Evolutionary conservation across 1,139 yeast species (phyloP).

Genomic region (Yamadazyma aaseri): DNA sequence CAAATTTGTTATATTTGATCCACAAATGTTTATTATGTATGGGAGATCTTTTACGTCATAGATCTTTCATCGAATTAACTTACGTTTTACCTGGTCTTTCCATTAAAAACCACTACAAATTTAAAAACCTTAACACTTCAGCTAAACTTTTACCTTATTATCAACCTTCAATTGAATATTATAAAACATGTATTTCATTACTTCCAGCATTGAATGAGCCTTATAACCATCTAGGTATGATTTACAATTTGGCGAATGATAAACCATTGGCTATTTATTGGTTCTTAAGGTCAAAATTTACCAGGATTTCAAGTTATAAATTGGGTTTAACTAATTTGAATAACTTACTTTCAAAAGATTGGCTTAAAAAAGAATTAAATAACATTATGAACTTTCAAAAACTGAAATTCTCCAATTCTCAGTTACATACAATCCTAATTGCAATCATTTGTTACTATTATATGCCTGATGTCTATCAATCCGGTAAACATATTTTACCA

Average conservation of each 20-base stretch:
- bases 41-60: constrained; percentile 62
- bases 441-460: constrained; percentile 31
- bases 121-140: constrained; percentile 35
- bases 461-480: constrained; percentile 26
- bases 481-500: constrained; percentile 24
- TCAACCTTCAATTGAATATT: constrained; percentile 42
- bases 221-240: constrained; percentile 62
- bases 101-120: constrained; percentile 31
- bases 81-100: constrained; percentile 39
- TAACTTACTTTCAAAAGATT: constrained; percentile 29
- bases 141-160: constrained; percentile 28
- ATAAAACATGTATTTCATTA: constrained; percentile 51
- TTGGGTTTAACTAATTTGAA: constrained; percentile 43
- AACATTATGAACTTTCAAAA: constrained; percentile 12
- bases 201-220: constrained; percentile 70
- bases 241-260: constrained; percentile 40
- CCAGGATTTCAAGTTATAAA: constrained; percentile 48
- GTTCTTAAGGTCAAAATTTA: constrained; percentile 57
- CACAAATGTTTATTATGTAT: constrained; percentile 56
- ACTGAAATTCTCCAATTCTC: constrained; percentile 11
- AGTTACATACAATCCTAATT: constrained; percentile 24
- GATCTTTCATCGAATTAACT: constrained; percentile 43
- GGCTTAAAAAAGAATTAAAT: constrained; percentile 28
- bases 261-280: constrained; percentile 38
- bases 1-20: constrained; percentile 46